phyloP scores from a whole-genome alignment of 2,329 filamentous ascomycete genomes.

The Calonectria hawksworthii region DNA sequence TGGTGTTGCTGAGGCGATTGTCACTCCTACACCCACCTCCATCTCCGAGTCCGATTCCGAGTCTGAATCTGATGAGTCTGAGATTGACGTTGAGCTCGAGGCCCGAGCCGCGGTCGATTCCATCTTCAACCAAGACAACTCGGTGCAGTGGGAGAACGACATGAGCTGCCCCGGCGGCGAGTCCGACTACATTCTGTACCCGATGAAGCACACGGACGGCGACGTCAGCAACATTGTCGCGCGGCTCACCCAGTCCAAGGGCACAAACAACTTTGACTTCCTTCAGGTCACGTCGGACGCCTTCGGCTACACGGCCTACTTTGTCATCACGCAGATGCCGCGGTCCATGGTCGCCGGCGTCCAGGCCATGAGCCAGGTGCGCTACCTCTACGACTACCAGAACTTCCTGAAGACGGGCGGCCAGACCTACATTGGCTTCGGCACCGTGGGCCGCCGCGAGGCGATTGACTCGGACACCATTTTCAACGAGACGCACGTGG shows the following conservation, averaged over 20 bases:
- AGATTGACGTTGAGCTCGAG: not conserved
- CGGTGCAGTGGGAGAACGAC: not conserved
- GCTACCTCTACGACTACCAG: constrained; percentile 15
- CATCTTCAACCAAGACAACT: constrained; percentile 9
- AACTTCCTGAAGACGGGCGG: constrained; percentile 6
- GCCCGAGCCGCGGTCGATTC: not conserved
- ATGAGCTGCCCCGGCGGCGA: constrained; percentile 4
- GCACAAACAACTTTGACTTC: constrained; percentile 2
- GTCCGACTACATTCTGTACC: constrained; percentile 8
- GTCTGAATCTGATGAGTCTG: not conserved
- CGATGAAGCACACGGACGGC: not conserved
- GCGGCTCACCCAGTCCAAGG: not conserved
- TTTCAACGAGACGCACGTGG: not conserved
- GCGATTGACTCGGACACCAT: not conserved
- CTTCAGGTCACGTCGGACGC: not conserved
- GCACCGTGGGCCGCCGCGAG: not conserved
- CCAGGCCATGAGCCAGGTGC: not conserved
- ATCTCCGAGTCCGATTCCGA: not conserved
- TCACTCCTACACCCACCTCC: not conserved
- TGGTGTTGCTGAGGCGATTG: not conserved
- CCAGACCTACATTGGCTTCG: not conserved
- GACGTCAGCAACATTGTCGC: not conserved
- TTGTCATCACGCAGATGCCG: constrained; percentile 3
- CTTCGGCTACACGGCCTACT: not conserved
- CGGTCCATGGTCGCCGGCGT: not conserved